phyloP scores from a whole-genome alignment of 176 grass and related monocot genomes.

The Ampelocalamus luodianensis region DNA sequence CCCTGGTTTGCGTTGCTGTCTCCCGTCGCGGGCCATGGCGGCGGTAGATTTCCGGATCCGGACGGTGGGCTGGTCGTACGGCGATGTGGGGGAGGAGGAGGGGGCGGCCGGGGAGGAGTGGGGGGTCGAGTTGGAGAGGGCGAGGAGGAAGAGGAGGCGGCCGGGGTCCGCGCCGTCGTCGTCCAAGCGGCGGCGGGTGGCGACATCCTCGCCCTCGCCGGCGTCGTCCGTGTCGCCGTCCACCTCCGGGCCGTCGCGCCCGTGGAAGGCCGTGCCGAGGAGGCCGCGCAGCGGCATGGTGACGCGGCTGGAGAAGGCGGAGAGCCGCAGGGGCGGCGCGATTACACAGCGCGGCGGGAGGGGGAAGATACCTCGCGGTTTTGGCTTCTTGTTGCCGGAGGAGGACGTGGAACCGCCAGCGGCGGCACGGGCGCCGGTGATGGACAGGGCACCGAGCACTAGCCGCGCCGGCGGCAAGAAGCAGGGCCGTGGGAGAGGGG shows the following conservation, averaged over 20 bases:
- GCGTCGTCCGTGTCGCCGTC: background rate
- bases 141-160: background rate
- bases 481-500: background rate
- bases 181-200: constrained; percentile 16
- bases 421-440: background rate
- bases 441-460: background rate
- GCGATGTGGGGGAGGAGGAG: background rate
- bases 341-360: background rate
- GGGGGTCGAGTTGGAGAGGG: constrained; percentile 19
- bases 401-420: background rate
- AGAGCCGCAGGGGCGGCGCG: background rate
- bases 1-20: background rate
- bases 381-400: background rate
- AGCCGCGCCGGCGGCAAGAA: background rate
- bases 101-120: background rate
- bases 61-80: background rate
- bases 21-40: constrained; percentile 27
- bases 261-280: background rate
- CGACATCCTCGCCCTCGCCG: background rate
- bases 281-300: background rate
- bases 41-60: constrained; percentile 29
- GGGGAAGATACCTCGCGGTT: background rate
- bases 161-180: background rate
- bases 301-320: background rate
- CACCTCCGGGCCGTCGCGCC: background rate